Evolutionary conservation across 2,329 filamentous ascomycete genomes (phyloP).

Genomic region (Aspergillus versicolor): DNA sequence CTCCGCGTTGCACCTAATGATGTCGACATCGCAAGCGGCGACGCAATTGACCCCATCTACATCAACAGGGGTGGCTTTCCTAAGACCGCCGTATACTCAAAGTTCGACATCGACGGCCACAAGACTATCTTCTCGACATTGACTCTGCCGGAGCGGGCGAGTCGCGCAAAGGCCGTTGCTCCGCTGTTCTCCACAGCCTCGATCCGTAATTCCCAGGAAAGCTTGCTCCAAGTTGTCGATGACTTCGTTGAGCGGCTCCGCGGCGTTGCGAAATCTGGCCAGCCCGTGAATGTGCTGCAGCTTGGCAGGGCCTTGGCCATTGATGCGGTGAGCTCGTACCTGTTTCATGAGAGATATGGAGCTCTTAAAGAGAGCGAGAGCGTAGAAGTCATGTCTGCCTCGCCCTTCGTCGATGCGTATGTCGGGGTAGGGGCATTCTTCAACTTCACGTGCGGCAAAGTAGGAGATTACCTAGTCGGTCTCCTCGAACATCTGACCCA

Average conservation of each 20-base stretch:
- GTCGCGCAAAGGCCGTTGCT: constrained; percentile 51
- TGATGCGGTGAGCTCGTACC: constrained; percentile 55
- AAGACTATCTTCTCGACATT: constrained; percentile 54
- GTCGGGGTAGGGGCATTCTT: constrained; percentile 57
- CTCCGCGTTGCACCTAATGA: constrained; percentile 41
- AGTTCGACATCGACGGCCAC: constrained; percentile 59
- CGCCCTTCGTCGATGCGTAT: constrained; percentile 54
- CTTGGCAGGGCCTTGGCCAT: constrained; percentile 51
- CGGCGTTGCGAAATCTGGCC: constrained; percentile 14
- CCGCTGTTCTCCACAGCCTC: constrained; percentile 44
- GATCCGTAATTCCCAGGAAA: constrained; percentile 19
- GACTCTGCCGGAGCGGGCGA: constrained; percentile 43
- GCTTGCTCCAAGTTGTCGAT: constrained; percentile 19
- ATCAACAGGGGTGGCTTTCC: constrained; percentile 52
- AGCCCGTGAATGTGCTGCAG: constrained; percentile 44
- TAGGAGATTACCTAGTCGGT: constrained; percentile 35
- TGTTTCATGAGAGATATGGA: constrained; percentile 54
- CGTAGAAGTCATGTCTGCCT: constrained; percentile 40
- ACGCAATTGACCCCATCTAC: constrained; percentile 53
- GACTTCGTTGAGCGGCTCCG: constrained; percentile 22
- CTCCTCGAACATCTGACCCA: constrained; percentile 35
- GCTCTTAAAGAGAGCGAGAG: constrained; percentile 46
- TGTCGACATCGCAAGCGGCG: constrained; percentile 45
- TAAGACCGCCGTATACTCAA: constrained; percentile 53
- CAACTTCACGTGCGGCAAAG: constrained; percentile 45